Conservation (phyloP, 2,329 filamentous ascomycete species). For the Coleophoma cylindrospora region DNA sequence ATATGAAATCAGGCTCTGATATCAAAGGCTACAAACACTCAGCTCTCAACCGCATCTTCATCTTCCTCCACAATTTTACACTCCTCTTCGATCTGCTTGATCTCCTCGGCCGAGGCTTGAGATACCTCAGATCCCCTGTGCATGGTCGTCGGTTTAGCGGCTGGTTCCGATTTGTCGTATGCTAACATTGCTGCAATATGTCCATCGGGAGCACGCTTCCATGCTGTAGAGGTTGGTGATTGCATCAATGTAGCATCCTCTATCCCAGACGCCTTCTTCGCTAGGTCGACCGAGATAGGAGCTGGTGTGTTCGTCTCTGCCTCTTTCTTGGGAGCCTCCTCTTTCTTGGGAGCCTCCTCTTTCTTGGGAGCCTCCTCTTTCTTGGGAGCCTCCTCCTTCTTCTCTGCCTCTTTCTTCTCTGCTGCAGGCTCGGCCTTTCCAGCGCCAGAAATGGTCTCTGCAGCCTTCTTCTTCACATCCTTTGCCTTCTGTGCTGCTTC, state of each 20-base stretch:
- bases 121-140: slow-evolving; percentile 18
- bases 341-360: not conserved
- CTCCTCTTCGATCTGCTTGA: slow-evolving; percentile 21
- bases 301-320: not conserved
- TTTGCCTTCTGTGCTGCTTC: slow-evolving; percentile 63
- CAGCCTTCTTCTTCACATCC: slow-evolving; percentile 41
- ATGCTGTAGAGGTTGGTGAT: slow-evolving; percentile 23
- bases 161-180: slow-evolving; percentile 10
- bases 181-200: not conserved
- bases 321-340: not conserved
- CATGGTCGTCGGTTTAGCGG: slow-evolving; percentile 15
- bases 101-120: slow-evolving; percentile 18
- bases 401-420: not conserved
- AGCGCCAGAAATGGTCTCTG: slow-evolving; percentile 12
- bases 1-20: too few species aligned
- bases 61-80: slow-evolving; percentile 23
- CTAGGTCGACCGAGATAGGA: slow-evolving; percentile 4
- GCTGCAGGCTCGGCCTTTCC: slow-evolving; percentile 12
- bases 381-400: not conserved
- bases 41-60: slow-evolving; percentile 15
- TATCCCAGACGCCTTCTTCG: slow-evolving; percentile 4
- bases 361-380: not conserved
- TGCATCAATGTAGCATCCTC: slow-evolving; percentile 15
- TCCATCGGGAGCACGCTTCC: slow-evolving; percentile 13
- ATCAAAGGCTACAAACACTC: too few species aligned